Percentiles rank a stretch among this genome's conserved stretches.
Evolutionary conservation across 2,329 filamentous ascomycete species (phyloP).

Genomic region (Monilinia aucupariae): DNA sequence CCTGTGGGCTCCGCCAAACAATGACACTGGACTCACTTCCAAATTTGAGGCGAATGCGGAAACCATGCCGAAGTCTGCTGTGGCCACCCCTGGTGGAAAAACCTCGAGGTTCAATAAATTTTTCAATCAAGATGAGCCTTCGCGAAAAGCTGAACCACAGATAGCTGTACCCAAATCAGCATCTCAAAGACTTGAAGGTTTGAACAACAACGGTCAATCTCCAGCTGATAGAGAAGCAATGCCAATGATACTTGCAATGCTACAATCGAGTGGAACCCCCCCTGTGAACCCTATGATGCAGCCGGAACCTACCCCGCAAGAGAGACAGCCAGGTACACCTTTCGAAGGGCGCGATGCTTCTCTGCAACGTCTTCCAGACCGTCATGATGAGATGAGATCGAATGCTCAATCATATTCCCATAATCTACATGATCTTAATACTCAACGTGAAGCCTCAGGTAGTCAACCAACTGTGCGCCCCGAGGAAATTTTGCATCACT

Average conservation of each 20-base stretch:
- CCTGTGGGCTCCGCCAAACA: constrained; percentile 46
- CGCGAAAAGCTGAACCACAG: constrained; percentile 46
- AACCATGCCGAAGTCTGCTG: constrained; percentile 38
- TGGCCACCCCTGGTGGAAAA: constrained; percentile 52
- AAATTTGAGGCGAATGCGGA: constrained; percentile 41
- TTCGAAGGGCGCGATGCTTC: constrained; percentile 43
- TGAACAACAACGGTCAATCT: constrained; percentile 27
- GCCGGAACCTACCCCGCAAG: constrained; percentile 37
- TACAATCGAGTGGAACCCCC: constrained; percentile 51
- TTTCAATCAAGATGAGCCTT: constrained; percentile 53
- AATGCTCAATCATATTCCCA: constrained; percentile 34
- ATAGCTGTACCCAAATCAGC: constrained; percentile 39
- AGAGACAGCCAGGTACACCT: constrained; percentile 43
- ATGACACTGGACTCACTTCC: constrained; percentile 39
- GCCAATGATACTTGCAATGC: constrained; percentile 73
- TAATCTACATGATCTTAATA: constrained; percentile 47
- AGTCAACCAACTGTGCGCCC: constrained; percentile 43
- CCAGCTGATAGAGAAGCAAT: constrained; percentile 79
- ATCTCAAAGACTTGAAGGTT: constrained; percentile 24
- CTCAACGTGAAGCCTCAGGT: constrained; percentile 38
- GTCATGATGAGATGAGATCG: constrained; percentile 30
- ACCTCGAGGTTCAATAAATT: constrained; percentile 84
- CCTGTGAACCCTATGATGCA: constrained; percentile 37
- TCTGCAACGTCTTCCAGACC: constrained; percentile 35
- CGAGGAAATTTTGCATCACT: constrained; percentile 56